phyloP scores from a whole-genome alignment of 495 filamentous ascomycete species.

The Bacidia rubella region DNA sequence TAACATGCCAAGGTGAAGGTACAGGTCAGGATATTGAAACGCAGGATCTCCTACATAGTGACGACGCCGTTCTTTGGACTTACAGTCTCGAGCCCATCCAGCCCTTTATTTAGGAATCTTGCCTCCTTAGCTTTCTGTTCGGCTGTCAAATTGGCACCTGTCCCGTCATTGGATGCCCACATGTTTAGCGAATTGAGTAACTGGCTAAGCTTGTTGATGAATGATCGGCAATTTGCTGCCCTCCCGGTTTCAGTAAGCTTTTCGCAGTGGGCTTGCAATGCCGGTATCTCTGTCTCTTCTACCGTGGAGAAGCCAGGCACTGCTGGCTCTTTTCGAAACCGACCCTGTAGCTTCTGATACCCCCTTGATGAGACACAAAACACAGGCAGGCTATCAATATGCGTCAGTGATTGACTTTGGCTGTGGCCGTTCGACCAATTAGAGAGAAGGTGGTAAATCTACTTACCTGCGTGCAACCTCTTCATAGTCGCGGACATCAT shows the following conservation, averaged over 20 bases:
- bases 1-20: background rate
- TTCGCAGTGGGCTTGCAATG: conserved; percentile 41
- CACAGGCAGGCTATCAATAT: conserved; percentile 31
- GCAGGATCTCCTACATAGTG: conserved; percentile 14
- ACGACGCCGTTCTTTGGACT: conserved; percentile 12
- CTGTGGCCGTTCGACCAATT: too few species aligned
- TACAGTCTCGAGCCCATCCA: conserved; percentile 36
- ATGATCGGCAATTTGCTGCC: conserved; percentile 26
- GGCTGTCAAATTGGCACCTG: conserved; percentile 28
- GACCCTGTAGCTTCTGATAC: conserved; percentile 44
- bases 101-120: conserved; percentile 25
- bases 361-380: conserved; percentile 40
- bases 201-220: conserved; percentile 36
- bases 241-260: conserved; percentile 37
- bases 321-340: conserved; percentile 33
- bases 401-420: background rate
- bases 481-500: conserved; percentile 39
- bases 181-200: conserved; percentile 39
- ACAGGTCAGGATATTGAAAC: background rate
- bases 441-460: too few species aligned
- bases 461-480: conserved; percentile 28
- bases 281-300: conserved; percentile 43
- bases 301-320: conserved; percentile 33
- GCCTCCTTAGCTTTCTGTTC: conserved; percentile 29
- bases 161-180: conserved; percentile 35